Evolutionary conservation across 1,139 yeast genomes (phyloP), one percentile per base, ranked within the genome.

Genomic region (Lodderomyces orthopsilosis): DNA sequence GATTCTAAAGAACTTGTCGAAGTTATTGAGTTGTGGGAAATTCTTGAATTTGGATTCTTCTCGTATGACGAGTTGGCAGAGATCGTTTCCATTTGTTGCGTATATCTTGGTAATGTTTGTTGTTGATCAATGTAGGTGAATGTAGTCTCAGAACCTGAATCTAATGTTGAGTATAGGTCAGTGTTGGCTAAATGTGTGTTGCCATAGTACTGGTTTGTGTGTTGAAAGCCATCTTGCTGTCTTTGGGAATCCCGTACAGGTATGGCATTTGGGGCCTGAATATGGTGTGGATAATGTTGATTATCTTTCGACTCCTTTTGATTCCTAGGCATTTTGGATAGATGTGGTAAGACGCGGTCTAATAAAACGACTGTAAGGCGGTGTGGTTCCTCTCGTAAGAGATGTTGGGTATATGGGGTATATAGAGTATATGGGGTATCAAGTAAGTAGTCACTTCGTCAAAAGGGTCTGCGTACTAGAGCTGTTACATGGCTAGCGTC

Each of bases 1-100:
- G 37, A 35, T 35, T 50, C 52, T 22, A 46, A 43, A 8, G 34
- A 30, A 10, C 34, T 17, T 17, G 19, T 6, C 6, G 34, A 30
- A 7, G 14, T 5, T 15, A 15, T 10, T 6, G 34, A 30, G 12
- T 30, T 30, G 34, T 30, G 19, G 3, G 34, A 30, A n/a, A 15
- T 30, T 8, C n/a, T 14, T 14, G 34, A 30, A 15, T 14, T 4
- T 17, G 19, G 32, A 9, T 27, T 14, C 19, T 30, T 30, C 4
- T 30, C 34, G 10, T 15, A n/a, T 30, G 34, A 30, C 9, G 19
- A 30, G 9, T 30, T 30, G 34, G 34, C 15, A 30, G 34, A 19
- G 34, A 30, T 30, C 21, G 34, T 14, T 30, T 30, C 34, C 32
- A 27, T 27, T 2, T 17, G 15, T 30, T 30, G 34, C 3, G 19